These are phyloP conservation scores for Boletus rubescentipes DNA, from an alignment of 768 basidiomycete genomes.

Conservation along the genomic window DNA sequence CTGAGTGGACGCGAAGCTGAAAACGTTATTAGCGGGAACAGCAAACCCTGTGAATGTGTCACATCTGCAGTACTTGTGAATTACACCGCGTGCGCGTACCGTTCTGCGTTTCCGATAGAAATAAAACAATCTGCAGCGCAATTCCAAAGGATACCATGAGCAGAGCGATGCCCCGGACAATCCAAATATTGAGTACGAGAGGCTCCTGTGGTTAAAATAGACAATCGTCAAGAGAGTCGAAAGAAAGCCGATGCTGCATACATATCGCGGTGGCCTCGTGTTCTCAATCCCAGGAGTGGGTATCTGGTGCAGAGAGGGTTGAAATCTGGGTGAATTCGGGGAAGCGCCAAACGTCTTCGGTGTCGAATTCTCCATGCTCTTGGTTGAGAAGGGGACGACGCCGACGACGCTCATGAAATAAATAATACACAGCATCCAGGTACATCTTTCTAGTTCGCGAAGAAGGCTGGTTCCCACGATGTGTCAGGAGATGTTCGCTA, in stretches of 20 bases:
- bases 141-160: slow-evolving; percentile 39
- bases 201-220: slow-evolving; percentile 24
- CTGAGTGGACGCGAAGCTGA: slow-evolving; percentile 46
- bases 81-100: slow-evolving; percentile 9
- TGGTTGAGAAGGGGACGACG: neutral
- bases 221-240: neutral
- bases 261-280: slow-evolving; percentile 43
- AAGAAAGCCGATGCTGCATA: slow-evolving; percentile 23
- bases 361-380: slow-evolving; percentile 1
- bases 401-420: neutral
- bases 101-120: slow-evolving; percentile 16
- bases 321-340: slow-evolving; percentile 37
- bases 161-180: slow-evolving; percentile 40
- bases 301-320: slow-evolving; percentile 48
- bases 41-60: slow-evolving; percentile 45
- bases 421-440: slow-evolving; percentile 1
- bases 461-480: too few relatives aligned
- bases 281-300: slow-evolving; percentile 40
- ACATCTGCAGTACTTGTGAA: neutral
- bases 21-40: slow-evolving; percentile 50
- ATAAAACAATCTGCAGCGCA: slow-evolving; percentile 9
- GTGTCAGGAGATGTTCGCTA: too few relatives aligned
- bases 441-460: too few relatives aligned
- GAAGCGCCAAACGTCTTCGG: neutral
- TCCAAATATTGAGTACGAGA: slow-evolving; percentile 35